Conservation (phyloP, 306 rosid genomes). For the Gynostemma pentaphyllum region DNA sequence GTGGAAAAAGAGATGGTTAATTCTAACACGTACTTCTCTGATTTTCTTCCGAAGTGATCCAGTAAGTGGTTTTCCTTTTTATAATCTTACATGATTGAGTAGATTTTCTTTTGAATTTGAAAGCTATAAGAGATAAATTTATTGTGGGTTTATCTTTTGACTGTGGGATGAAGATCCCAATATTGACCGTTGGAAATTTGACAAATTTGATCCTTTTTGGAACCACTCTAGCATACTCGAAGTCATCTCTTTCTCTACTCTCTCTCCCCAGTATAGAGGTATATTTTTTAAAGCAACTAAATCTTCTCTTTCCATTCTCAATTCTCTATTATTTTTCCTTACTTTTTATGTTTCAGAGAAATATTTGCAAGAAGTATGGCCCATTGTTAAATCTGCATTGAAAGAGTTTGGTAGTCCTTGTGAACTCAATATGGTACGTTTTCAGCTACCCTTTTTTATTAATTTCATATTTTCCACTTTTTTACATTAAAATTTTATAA, state of each 20-base stretch:
- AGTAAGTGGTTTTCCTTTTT: conserved; percentile 44
- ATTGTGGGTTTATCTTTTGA: no score
- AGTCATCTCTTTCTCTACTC: conserved; percentile 79
- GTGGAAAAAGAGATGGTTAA: conserved; percentile 99
- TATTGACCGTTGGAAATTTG: conserved; percentile 75
- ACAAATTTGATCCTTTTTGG: conserved; percentile 80
- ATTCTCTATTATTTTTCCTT: neutral
- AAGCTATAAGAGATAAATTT: no score
- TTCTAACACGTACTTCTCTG: conserved; percentile 75
- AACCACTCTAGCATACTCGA: conserved; percentile 79
- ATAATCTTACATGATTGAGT: neutral
- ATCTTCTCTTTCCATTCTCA: neutral
- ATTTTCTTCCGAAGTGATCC: conserved; percentile 99
- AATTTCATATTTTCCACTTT: no score
- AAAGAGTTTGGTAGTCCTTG: conserved; percentile 42
- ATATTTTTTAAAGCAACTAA: neutral
- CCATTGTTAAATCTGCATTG: conserved; percentile 46
- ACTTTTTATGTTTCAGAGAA: conserved; percentile 47
- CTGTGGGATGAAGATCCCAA: conserved; percentile 97
- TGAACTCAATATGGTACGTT: conserved; percentile 60
- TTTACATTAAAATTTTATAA: no score
- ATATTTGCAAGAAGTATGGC: conserved; percentile 74
- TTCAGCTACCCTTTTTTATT: neutral
- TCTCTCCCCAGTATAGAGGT: conserved; percentile 70
- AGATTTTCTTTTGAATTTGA: no score